phyloP scores from a whole-genome alignment of 495 filamentous ascomycete species.

The Xylona heveae region DNA sequence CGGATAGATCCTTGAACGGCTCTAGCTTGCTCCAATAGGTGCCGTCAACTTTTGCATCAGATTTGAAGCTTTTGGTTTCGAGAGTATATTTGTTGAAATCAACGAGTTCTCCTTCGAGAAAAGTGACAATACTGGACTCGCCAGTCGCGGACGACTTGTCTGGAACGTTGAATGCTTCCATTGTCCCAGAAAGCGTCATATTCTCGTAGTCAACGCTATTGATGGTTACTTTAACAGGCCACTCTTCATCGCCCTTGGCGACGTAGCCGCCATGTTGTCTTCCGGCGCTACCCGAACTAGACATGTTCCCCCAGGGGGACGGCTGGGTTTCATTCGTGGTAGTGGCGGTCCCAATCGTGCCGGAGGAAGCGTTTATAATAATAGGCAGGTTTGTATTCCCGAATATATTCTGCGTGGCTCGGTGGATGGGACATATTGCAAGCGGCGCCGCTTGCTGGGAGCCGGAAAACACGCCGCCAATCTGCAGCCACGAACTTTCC shows the following conservation, averaged over 20 bases:
- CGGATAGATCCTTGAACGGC: conserved; percentile 36
- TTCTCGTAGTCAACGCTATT: conserved; percentile 40
- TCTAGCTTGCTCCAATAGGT: conserved; percentile 51
- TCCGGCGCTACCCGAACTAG: too few relatives aligned
- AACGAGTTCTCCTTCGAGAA: conserved; percentile 57
- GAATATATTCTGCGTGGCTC: too few relatives aligned
- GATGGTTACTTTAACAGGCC: conserved; percentile 55
- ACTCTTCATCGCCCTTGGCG: conserved; percentile 29
- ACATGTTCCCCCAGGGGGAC: too few relatives aligned
- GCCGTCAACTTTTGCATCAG: conserved; percentile 37
- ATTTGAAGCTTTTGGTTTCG: conserved; percentile 44
- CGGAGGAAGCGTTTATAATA: too few relatives aligned
- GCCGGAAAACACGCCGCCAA: conserved; percentile 41
- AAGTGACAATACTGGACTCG: conserved; percentile 47
- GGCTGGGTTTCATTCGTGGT: too few relatives aligned
- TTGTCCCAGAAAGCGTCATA: conserved; percentile 51
- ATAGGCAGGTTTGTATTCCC: too few relatives aligned
- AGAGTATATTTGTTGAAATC: conserved; percentile 49
- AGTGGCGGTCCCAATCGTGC: too few relatives aligned
- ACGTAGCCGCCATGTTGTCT: too few relatives aligned
- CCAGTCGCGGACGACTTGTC: conserved; percentile 28
- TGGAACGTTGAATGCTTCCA: conserved; percentile 63
- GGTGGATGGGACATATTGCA: too few relatives aligned
- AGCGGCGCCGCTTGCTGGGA: conserved; percentile 32
- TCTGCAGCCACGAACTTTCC: conserved; percentile 40